Conservation (phyloP, 257 asterid genomes). For the Marsdenia floribunda region DNA sequence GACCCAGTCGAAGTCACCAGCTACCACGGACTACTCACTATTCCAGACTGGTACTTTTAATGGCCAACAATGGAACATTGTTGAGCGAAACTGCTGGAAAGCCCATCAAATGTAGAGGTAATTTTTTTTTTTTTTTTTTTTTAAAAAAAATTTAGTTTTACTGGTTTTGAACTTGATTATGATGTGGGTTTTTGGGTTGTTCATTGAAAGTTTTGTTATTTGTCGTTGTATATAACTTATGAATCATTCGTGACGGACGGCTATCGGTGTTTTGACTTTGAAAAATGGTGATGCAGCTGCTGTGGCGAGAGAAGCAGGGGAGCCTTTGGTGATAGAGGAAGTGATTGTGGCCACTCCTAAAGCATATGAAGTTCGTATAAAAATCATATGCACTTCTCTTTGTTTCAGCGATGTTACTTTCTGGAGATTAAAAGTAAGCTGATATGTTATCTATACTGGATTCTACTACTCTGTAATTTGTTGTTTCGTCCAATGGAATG, state of each 20-base stretch:
- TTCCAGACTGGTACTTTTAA: neutral
- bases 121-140: too few species aligned
- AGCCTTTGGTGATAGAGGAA: constrained; percentile 22
- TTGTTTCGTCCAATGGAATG: neutral
- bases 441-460: neutral
- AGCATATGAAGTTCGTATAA: constrained; percentile 17
- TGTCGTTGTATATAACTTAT: too few species aligned
- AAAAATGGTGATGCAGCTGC: constrained; percentile 11
- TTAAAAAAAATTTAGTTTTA: neutral
- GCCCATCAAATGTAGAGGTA: constrained; percentile 26
- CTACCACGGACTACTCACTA: too few species aligned
- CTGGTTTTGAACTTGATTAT: neutral
- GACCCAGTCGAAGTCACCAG: too few species aligned
- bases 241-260: too few species aligned
- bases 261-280: too few species aligned
- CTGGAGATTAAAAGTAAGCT: constrained; percentile 20
- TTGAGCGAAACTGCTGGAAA: constrained; percentile 13
- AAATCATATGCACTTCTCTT: constrained; percentile 24
- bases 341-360: constrained; percentile 18
- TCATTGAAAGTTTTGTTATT: neutral
- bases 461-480: neutral
- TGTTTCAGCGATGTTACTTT: constrained; percentile 27
- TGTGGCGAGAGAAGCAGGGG: constrained; percentile 23
- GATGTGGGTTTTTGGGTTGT: neutral
- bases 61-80: neutral